Evolutionary conservation across 768 basidiomycete species (phyloP).

Genomic region (Boletus insuetus): DNA sequence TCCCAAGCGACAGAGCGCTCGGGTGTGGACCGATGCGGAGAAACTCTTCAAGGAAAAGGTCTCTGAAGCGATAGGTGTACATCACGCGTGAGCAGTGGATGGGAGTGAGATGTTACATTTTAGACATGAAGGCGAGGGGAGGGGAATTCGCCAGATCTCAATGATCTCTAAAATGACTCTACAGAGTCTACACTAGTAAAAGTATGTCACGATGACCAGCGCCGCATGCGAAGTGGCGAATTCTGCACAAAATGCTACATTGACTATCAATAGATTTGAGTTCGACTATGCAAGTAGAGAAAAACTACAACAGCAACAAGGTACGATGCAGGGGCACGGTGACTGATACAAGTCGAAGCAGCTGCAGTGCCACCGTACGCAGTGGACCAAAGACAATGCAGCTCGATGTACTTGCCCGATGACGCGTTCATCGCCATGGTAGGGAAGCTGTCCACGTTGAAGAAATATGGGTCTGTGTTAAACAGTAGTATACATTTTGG

Average conservation of each 20-base stretch:
- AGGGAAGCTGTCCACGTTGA: slow-evolving; percentile 50
- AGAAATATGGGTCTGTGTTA: slow-evolving; percentile 47
- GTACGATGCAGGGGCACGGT: too few species aligned
- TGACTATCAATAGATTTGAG: not conserved
- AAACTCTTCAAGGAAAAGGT: slow-evolving; percentile 72
- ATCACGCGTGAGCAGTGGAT: not conserved
- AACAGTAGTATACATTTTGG: too few species aligned
- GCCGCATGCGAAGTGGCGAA: not conserved
- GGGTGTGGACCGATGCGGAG: slow-evolving; percentile 90
- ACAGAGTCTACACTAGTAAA: not conserved
- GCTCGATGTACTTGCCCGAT: slow-evolving; percentile 36
- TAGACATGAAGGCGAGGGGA: not conserved
- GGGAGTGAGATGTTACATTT: not conserved
- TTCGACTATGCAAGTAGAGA: not conserved
- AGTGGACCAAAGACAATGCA: slow-evolving; percentile 51
- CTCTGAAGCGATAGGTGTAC: slow-evolving; percentile 42
- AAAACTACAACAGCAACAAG: not conserved
- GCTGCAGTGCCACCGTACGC: slow-evolving; percentile 38
- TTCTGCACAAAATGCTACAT: not conserved
- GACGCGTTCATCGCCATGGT: slow-evolving; percentile 43
- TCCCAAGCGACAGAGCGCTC: slow-evolving; percentile 59
- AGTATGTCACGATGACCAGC: not conserved
- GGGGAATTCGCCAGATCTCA: not conserved
- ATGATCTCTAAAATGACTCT: not conserved
- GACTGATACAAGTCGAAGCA: slow-evolving; percentile 30